Evolutionary conservation across 2,329 filamentous ascomycete genomes (phyloP), one percentile per base, ranked within the genome.

Genomic region (Diaporthe sp.): DNA sequence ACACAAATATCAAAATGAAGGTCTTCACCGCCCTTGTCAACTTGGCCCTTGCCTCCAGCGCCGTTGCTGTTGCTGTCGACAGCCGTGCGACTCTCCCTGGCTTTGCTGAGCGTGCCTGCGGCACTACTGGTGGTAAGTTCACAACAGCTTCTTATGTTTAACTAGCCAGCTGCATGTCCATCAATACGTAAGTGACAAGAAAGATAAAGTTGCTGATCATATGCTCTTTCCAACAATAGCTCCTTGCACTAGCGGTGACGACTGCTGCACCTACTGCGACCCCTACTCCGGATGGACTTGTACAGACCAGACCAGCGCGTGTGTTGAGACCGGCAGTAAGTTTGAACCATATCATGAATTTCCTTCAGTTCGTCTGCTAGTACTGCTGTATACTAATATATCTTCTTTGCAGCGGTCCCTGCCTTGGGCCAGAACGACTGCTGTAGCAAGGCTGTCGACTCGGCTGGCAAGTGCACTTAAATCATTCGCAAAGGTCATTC

Each of bases 211-310:
- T 34, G 46, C 65, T 68, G 22, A 68, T 17, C 1, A 53, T 7
- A 15, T 19, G 0, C 4, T 39, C 9, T 53, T 28, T 12, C 46
- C 12, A 68, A 53, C 28, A 68, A 53, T 13, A 68, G 65, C 31
- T 12, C 46, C 65, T 12, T 68, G 65, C 65, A 39, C 31, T 15
- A 53, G 13, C 46, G 31, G 46, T 22, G 65, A 53, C 46, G 65
- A 68, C 65, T 68, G 65, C 46, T 68, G 65, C 31, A 42, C 34
- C 22, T 68, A 68, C n/a, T 68, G 65, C 46, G 46, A 68, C 22
- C 65, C 65, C 22, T 39, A 53, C 19, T 39, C 65, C 22, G 62
- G 62, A 3, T 68, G 46, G 46, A 68, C 65, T n/a, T 68, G 65
- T 17, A 39, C 31, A 7, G 46, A 68, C 31, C 31, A 39, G 46